Evolutionary conservation across 2,329 filamentous ascomycete genomes (phyloP), one percentile per base, ranked within the genome.

Genomic region (Colletotrichum tamarilloi): DNA sequence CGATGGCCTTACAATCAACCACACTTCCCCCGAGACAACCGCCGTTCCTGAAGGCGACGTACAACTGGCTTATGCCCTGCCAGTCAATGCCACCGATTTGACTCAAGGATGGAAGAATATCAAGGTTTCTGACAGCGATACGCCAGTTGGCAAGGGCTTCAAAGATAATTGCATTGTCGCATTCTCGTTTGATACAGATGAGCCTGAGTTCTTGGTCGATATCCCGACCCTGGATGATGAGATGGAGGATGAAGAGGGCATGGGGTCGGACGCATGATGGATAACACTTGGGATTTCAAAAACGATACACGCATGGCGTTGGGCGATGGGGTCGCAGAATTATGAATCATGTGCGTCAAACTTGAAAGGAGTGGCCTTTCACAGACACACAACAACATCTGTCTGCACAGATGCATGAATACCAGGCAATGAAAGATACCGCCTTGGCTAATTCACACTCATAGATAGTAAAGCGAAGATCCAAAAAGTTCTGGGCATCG

Each of bases 51-150:
- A 77, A 1, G 79, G 83, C 62, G 82, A 85, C 42, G 74, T 85
- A 14, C 80, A 77, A 5, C 79, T 91, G 42, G 84, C 80, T 9
- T 91, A 87, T 72, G 89, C 82, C 2, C 74, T 85, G 8, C 84
- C 87, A 14, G 85, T 83, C 57, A 81, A 84, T 38, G 79, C 84
- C 16, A 82, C 82, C 32, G 87, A 91, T 62, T 80, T 84, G 2
- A 79, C 80, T 0, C 80, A 82, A 24, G 89, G 88, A 7, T 91
- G 89, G 89, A 85, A 82, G 76, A 80, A 81, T 28, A 80, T 91
- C 12, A 81, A 83, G 2, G 78, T 83, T 2, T 75, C 78, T 0
- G 81, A 82, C 2, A 76, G 73, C 0, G 84, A 85, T 66, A 87
- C 83, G 0, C 83, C 87, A 0, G 79, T 80, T 0, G 81, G 80